Evolutionary conservation across 345 rosid species (phyloP).

Genomic region (Salix koriyanagi): DNA sequence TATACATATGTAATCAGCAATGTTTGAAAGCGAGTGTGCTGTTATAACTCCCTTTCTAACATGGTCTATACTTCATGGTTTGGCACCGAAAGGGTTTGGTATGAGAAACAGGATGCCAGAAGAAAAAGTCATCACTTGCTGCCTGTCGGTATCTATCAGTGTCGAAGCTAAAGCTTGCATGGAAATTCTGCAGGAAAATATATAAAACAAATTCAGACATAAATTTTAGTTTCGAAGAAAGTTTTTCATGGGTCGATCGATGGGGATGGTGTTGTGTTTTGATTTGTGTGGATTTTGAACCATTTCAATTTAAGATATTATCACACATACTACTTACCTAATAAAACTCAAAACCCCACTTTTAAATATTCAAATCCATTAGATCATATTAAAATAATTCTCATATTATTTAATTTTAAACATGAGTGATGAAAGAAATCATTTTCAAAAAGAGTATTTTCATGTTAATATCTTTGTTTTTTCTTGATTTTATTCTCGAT

Average conservation of each 20-base stretch:
- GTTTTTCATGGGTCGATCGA: not conserved
- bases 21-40: not conserved
- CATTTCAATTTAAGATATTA: no score
- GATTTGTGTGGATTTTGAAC: no score
- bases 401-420: no score
- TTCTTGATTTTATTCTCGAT: no score
- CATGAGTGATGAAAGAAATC: no score
- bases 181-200: not conserved
- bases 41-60: not conserved
- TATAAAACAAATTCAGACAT: not conserved
- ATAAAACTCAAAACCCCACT: no score
- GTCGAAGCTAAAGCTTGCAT: not conserved
- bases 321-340: no score
- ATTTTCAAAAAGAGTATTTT: no score
- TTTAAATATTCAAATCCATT: no score
- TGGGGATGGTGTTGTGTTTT: no score
- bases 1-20: not conserved
- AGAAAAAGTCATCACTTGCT: not conserved
- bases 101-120: not conserved
- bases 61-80: not conserved
- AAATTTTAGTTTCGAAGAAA: not conserved
- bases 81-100: not conserved
- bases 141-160: not conserved
- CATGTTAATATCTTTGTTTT: no score
- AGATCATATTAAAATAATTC: no score